phyloP scores from a whole-genome alignment of 345 rosid genomes.

The Camelina neglecta region DNA sequence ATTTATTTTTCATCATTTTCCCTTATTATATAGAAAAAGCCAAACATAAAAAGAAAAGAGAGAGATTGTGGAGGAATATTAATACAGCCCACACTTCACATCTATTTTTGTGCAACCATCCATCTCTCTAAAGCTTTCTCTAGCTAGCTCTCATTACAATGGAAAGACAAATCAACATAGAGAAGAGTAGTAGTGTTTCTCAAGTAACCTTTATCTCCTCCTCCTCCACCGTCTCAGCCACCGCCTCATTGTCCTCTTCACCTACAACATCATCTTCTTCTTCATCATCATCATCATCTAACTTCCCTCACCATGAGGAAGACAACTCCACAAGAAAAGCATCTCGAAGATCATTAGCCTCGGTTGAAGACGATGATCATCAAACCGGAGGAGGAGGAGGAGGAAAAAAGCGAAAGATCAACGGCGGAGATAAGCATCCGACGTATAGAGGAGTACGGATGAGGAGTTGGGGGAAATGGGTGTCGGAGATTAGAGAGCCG shows the following conservation, averaged over 20 bases:
- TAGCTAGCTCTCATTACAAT: constrained; percentile 36
- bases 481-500: constrained; percentile 80
- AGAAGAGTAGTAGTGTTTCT: constrained; percentile 45
- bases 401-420: constrained; percentile 43
- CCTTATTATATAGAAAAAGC: constrained; percentile 40
- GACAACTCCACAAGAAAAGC: constrained; percentile 30
- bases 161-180: constrained; percentile 49
- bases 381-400: constrained; percentile 9
- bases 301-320: constrained; percentile 18
- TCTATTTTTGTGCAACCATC: constrained; percentile 41
- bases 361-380: constrained; percentile 32
- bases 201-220: constrained; percentile 34
- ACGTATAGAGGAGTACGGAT: constrained; percentile 72
- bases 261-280: constrained; percentile 41
- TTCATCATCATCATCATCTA: constrained; percentile 27
- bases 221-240: background rate
- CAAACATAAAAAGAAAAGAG: constrained; percentile 29
- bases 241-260: constrained; percentile 40
- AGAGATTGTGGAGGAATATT: constrained; percentile 39
- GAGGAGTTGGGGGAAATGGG: constrained; percentile 97
- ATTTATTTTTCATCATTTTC: background rate
- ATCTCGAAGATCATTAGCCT: constrained; percentile 43
- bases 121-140: constrained; percentile 24
- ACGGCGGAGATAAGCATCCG: constrained; percentile 49
- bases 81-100: constrained; percentile 48